Conservation (phyloP, 768 basidiomycete species). For the Suillus subalutaceus region DNA sequence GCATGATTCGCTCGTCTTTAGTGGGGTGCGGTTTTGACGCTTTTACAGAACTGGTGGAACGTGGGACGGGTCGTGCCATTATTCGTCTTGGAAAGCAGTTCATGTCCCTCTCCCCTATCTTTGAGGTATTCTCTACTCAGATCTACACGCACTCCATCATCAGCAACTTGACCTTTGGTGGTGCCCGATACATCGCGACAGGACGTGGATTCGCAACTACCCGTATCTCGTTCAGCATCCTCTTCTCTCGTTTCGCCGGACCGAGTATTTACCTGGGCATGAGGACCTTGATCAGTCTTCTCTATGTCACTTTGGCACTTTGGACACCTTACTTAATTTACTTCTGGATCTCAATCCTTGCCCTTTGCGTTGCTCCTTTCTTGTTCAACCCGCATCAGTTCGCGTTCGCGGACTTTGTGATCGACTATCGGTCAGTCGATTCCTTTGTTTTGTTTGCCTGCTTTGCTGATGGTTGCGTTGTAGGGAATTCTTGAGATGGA, state of each 20-base stretch:
- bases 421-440: conserved; percentile 80
- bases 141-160: conserved; percentile 98
- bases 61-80: conserved; percentile 90
- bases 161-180: conserved; percentile 96
- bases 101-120: conserved; percentile 88
- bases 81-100: conserved; percentile 94
- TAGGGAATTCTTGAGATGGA: conserved; percentile 98
- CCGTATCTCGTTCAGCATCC: conserved; percentile 89
- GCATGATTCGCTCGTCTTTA: conserved; percentile 18
- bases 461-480: conserved; percentile 11
- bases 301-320: conserved; percentile 90
- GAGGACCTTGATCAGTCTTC: conserved; percentile 87
- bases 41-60: conserved; percentile 84
- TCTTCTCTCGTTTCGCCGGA: conserved; percentile 98
- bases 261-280: conserved; percentile 98
- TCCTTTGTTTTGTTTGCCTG: neutral
- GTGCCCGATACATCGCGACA: conserved; percentile 97
- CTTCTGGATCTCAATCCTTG: conserved; percentile 95
- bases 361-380: conserved; percentile 95
- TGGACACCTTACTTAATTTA: conserved; percentile 95
- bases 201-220: conserved; percentile 99
- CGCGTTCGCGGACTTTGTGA: conserved; percentile 93
- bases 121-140: conserved; percentile 98
- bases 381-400: conserved; percentile 99
- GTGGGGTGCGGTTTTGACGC: conserved; percentile 17